Evolutionary conservation across 306 rosid genomes (phyloP), one percentile per base, ranked within the genome.

Genomic region (Alnus glutinosa): DNA sequence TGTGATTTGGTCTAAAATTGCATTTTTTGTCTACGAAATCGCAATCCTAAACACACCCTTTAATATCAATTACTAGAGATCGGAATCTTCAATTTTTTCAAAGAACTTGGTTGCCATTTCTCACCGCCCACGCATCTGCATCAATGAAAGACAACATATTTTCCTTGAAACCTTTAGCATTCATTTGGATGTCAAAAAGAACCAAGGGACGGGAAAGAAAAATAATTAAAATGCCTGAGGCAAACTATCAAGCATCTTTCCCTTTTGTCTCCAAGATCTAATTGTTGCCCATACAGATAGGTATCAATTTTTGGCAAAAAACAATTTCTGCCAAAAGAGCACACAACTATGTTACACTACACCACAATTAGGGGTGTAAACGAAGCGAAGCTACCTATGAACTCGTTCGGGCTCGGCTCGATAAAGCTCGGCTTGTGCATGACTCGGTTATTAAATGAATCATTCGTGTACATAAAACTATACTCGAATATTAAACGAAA

Each of bases 321-420:
- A 15, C 10, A 51, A 34, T 32, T 73, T 73, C 46, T 1, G 18
- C 55, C 42, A n/a, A 39, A 73, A 55, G 37, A 74, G 28, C 8
- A 55, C 28, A 66, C 74, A 71, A 66, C 46, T 54, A 51, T 28
- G 75, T 78, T 37, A 15, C 47, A 67, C 30, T 16, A 59, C 36
- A 18, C 62, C 55, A 4, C 62, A 67, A 18, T 44, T 23, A 23
- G 28, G 28, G 28, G 28, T 23, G 28, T 23, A 23, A 23, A 23
- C 28, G 28, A 23, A 23, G 28, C 28, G 0, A 23, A 23, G 28
- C 28, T 23, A 0, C 28, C 28, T 23, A 23, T 23, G 28, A 23
- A 23, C 28, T 23, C 0, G 28, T 23, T 23, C 0, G 28, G 28
- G 28, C 28, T 23, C 28, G 28, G 28, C 28, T 23, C 28, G 28